phyloP scores from a whole-genome alignment of 176 grass and related monocot genomes.

The Oryza coarctata region DNA sequence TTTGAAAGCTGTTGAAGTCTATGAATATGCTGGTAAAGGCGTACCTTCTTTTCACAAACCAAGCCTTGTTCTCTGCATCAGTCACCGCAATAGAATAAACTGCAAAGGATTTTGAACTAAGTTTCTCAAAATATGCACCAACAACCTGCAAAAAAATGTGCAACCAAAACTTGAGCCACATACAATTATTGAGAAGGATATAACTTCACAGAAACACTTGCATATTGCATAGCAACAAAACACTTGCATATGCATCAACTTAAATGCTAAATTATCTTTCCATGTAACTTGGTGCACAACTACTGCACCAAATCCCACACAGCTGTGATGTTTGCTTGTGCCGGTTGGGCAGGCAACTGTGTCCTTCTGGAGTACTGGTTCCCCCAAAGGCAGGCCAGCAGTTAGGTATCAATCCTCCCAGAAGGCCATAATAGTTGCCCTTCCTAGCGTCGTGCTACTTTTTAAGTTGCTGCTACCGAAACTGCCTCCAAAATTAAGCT shows the following conservation, averaged over 20 bases:
- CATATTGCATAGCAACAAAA: slow-evolving; percentile 13
- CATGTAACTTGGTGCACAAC: background rate
- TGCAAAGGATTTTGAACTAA: slow-evolving; percentile 91
- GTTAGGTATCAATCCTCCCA: background rate
- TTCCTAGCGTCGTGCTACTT: background rate
- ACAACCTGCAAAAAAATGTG: slow-evolving; percentile 69
- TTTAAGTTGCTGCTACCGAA: background rate
- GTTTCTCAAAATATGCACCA: slow-evolving; percentile 95
- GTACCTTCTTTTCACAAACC: slow-evolving; percentile 99
- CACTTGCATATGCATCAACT: slow-evolving; percentile 12
- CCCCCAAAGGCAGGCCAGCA: background rate
- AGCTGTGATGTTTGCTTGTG: background rate
- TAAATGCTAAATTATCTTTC: background rate
- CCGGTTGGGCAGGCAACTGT: background rate
- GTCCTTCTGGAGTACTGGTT: background rate
- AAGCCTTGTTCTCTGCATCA: slow-evolving; percentile 80
- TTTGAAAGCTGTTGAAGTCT: slow-evolving; percentile 36
- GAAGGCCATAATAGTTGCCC: background rate
- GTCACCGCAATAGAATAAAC: slow-evolving; percentile 97
- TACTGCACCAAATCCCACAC: background rate
- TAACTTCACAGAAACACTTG: slow-evolving; percentile 12
- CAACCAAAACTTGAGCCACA: slow-evolving; percentile 21
- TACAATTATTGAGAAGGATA: slow-evolving; percentile 28
- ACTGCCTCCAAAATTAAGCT: background rate
- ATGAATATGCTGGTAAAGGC: slow-evolving; percentile 36